Percentiles rank a stretch among this genome's conserved stretches.
Evolutionary conservation across 2,329 filamentous ascomycete genomes (phyloP).

Genomic region (Beauveria sp.): DNA sequence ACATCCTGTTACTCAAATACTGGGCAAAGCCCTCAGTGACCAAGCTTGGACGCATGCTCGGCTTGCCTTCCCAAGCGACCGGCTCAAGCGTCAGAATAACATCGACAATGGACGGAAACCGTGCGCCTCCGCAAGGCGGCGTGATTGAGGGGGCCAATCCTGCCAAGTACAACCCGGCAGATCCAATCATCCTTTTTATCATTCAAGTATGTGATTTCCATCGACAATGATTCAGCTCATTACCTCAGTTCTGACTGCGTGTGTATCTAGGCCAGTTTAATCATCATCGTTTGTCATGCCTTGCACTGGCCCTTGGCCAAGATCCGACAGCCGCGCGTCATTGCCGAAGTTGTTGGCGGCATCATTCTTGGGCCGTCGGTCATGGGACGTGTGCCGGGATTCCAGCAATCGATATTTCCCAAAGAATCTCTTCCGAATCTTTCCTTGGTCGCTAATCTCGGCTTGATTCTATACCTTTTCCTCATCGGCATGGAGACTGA

Average conservation of each 20-base stretch:
- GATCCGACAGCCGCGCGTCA: constrained; percentile 72
- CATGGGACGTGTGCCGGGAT: constrained; percentile 77
- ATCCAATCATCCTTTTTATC: constrained; percentile 70
- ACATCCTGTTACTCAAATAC: background rate
- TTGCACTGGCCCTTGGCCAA: constrained; percentile 70
- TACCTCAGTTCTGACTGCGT: constrained; percentile 1
- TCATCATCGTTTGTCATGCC: constrained; percentile 39
- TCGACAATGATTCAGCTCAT: background rate
- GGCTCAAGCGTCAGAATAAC: background rate
- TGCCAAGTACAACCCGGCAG: constrained; percentile 57
- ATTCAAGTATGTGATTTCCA: constrained; percentile 49
- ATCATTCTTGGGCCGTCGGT: constrained; percentile 81
- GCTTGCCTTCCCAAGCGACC: background rate
- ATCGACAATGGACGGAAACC: background rate
- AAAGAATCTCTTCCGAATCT: constrained; percentile 65
- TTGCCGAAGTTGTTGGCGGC: constrained; percentile 78
- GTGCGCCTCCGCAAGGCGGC: constrained; percentile 40
- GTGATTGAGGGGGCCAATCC: constrained; percentile 66
- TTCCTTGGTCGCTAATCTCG: constrained; percentile 72
- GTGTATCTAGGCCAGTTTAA: constrained; percentile 31
- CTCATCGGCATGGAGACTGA: constrained; percentile 84
- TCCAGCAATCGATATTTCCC: constrained; percentile 71
- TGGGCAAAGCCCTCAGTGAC: background rate
- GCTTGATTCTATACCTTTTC: constrained; percentile 78
- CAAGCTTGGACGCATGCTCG: background rate